Evolutionary conservation across 129 eudicot genomes (phyloP), one percentile per base, ranked within the genome.

Genomic region (Flaveria linearis): DNA sequence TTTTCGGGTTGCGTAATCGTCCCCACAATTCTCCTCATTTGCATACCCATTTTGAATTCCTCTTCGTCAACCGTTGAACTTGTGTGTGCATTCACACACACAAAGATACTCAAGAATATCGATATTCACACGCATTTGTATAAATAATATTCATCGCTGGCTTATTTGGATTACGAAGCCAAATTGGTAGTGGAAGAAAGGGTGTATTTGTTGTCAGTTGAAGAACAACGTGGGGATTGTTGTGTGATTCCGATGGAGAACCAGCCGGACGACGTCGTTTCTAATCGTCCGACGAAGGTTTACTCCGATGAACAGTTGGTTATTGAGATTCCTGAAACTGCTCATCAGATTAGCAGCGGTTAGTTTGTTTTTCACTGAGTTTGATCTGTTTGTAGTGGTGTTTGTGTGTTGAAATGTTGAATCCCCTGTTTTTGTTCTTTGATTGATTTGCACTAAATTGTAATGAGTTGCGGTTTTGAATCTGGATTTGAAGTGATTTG

Each of bases 301-400:
- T 51, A 30, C n/a, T 66, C 82, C 33, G 87, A 75, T 20, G 77
- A 80, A 5, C 77, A 77, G 16, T 20, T 77, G 43, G 80, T 55
- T 65, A 81, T 88, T 69, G 86, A 90, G 23, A 76, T 88, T 39
- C 96, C 98, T 4, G 96, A 93, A 26, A 93, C 98, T 42, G 98
- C 98, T 75, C 98, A 93, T 73, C 95, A 93, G 78, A 93, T 93
- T 64, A 90, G 95, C 76, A 83, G 74, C 17, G 98, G 98, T 93
- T 22, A 42, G 51, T 74, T 65, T 57, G 18, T 60, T 78, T 61
- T 49, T 47, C 4, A 17, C 23, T 71, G 20, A 41, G 22, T 73
- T 53, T 61, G 10, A 46, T 15, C 28, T 46, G 7, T 9, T 33
- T 33, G 39, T 33, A 4, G 39, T 33, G 39, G 39, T 33, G 39